phyloP scores from a whole-genome alignment of 2,329 filamentous ascomycete genomes.

The Sarocladium brachiariae region DNA sequence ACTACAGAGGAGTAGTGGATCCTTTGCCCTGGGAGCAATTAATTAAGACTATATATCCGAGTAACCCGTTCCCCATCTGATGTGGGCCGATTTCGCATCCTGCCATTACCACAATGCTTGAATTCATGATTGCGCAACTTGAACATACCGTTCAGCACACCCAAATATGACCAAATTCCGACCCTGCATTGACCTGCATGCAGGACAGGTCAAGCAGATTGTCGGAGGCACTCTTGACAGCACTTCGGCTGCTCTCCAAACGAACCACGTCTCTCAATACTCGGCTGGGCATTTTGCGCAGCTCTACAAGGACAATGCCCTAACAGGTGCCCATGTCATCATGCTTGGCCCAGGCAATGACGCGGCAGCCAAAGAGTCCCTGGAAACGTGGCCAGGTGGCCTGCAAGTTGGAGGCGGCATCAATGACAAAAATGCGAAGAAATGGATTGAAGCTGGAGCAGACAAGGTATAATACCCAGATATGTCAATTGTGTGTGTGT shows the following conservation, averaged over 20 bases:
- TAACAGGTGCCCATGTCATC: conserved; percentile 85
- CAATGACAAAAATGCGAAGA: conserved; percentile 70
- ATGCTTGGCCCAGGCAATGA: conserved; percentile 91
- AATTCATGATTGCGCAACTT: background rate
- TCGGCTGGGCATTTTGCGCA: conserved; percentile 74
- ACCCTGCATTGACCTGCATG: conserved; percentile 94
- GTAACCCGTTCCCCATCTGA: background rate
- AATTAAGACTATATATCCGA: background rate
- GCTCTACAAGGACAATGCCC: conserved; percentile 68
- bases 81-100: conserved; percentile 1
- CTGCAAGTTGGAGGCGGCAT: conserved; percentile 95
- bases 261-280: conserved; percentile 85
- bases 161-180: conserved; percentile 79
- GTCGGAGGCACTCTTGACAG: conserved; percentile 86
- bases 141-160: background rate
- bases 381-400: conserved; percentile 69
- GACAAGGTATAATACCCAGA: conserved; percentile 59
- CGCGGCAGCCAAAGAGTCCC: conserved; percentile 68
- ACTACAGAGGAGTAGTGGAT: background rate
- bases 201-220: conserved; percentile 97
- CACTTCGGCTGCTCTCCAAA: conserved; percentile 62
- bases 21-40: background rate
- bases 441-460: conserved; percentile 84
- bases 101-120: background rate
- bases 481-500: background rate